Evolutionary conservation across 257 asterid genomes (phyloP).

Genomic region (Scutellaria barbata): DNA sequence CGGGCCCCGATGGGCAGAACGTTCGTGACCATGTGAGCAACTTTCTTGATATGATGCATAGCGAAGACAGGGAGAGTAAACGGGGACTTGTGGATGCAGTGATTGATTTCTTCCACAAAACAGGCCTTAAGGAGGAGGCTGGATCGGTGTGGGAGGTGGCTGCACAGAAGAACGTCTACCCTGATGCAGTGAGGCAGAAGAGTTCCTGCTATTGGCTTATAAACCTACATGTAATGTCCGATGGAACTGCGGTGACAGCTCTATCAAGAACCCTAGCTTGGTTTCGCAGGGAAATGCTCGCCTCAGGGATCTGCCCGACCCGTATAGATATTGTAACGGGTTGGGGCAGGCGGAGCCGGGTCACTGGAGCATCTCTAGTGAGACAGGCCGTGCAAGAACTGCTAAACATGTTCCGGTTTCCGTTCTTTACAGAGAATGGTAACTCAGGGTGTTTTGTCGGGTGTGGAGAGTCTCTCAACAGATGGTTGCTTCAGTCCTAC

Average conservation of each 20-base stretch:
- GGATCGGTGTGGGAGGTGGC: slow-evolving; percentile 98
- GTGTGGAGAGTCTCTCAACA: slow-evolving; percentile 80
- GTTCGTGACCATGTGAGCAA: slow-evolving; percentile 77
- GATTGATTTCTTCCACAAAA: slow-evolving; percentile 85
- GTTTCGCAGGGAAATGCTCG: slow-evolving; percentile 78
- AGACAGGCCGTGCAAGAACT: slow-evolving; percentile 77
- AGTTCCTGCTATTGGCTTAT: slow-evolving; percentile 85
- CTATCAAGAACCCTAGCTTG: slow-evolving; percentile 88
- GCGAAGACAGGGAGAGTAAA: slow-evolving; percentile 96
- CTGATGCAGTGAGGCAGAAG: slow-evolving; percentile 85
- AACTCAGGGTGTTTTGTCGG: slow-evolving; percentile 94
- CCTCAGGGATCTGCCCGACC: slow-evolving; percentile 63
- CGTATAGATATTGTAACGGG: slow-evolving; percentile 93
- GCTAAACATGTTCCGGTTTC: slow-evolving; percentile 69
- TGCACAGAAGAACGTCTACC: slow-evolving; percentile 78
- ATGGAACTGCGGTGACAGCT: slow-evolving; percentile 95
- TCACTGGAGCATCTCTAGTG: slow-evolving; percentile 85
- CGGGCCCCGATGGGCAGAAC: slow-evolving; percentile 89
- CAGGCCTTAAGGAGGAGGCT: slow-evolving; percentile 93
- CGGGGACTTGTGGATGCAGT: slow-evolving; percentile 92
- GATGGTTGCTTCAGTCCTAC: slow-evolving; percentile 79
- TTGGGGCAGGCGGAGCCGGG: slow-evolving; percentile 95
- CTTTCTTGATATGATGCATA: slow-evolving; percentile 89
- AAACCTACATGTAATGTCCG: slow-evolving; percentile 93
- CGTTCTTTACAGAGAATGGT: slow-evolving; percentile 72